A percentile compares a stretch with the other conserved stretches of the same genome.
phyloP scores from a whole-genome alignment of 805 yeast species.

The Saccharomyces kudriavzevii region DNA sequence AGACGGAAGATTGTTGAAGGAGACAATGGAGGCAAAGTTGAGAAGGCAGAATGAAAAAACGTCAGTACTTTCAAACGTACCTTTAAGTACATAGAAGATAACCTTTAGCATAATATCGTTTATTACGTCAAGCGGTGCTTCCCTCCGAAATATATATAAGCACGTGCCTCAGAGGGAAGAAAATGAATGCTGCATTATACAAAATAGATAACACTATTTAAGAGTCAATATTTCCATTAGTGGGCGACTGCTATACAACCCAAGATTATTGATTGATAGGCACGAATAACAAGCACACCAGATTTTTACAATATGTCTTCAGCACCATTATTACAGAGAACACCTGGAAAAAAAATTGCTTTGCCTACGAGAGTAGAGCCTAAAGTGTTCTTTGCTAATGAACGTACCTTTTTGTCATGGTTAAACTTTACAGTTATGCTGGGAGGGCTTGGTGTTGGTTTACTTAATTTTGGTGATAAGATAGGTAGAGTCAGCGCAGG shows the following conservation, averaged over 20 bases:
- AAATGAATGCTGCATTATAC: neutral
- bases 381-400: constrained; percentile 97
- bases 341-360: constrained; percentile 88
- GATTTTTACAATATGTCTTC: constrained; percentile 40
- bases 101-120: neutral
- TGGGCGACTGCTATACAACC: neutral
- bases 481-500: constrained; percentile 91
- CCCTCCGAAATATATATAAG: neutral
- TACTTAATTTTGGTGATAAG: constrained; percentile 91
- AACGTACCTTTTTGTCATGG: constrained; percentile 97
- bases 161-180: neutral
- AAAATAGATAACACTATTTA: neutral
- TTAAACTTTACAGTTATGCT: constrained; percentile 95
- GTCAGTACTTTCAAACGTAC: too few relatives aligned
- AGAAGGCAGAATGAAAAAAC: too few relatives aligned
- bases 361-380: constrained; percentile 98
- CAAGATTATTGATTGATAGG: neutral
- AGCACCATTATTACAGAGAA: constrained; percentile 61
- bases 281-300: neutral
- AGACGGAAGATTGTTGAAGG: neutral
- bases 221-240: neutral
- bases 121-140: neutral
- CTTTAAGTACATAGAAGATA: neutral
- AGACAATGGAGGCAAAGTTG: neutral
- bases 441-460: constrained; percentile 93